Conservation (phyloP, 768 basidiomycete species). For the Podaxis sp. region DNA sequence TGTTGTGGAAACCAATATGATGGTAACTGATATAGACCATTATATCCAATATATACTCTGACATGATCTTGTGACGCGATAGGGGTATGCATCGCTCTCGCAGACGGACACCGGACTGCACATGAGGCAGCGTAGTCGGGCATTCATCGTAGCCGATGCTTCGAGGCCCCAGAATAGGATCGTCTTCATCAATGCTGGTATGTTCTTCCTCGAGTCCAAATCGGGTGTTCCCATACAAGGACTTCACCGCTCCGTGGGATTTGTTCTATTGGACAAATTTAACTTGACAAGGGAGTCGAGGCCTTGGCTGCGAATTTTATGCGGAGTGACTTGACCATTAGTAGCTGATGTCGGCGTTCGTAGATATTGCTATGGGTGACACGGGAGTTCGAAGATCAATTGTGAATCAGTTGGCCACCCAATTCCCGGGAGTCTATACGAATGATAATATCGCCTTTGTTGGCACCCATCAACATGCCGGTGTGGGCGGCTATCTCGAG, state of each 20-base stretch:
- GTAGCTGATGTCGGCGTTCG: neutral
- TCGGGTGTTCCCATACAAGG: neutral
- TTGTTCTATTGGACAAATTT: neutral
- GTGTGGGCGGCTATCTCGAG: slow-evolving; percentile 79
- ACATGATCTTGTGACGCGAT: slow-evolving; percentile 8
- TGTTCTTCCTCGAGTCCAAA: slow-evolving; percentile 19
- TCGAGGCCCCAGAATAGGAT: slow-evolving; percentile 55
- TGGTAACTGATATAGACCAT: slow-evolving; percentile 41
- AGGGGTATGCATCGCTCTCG: slow-evolving; percentile 67
- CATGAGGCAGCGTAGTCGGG: slow-evolving; percentile 77
- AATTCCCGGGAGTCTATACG: slow-evolving; percentile 65
- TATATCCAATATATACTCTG: neutral
- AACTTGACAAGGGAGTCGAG: neutral
- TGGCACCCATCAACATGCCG: slow-evolving; percentile 75
- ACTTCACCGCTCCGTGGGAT: slow-evolving; percentile 5
- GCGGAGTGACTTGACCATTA: neutral
- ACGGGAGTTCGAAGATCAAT: slow-evolving; percentile 72
- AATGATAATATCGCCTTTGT: slow-evolving; percentile 74
- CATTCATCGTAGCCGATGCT: slow-evolving; percentile 71
- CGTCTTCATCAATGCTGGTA: slow-evolving; percentile 77
- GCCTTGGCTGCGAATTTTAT: neutral
- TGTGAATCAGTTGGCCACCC: slow-evolving; percentile 51
- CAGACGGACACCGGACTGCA: slow-evolving; percentile 78
- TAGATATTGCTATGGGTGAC: slow-evolving; percentile 84
- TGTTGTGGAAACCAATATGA: slow-evolving; percentile 83